Evolutionary conservation across 441 rosid genomes (phyloP), one percentile per base, ranked within the genome.

Genomic region (Cnidoscolus chayamansa): DNA sequence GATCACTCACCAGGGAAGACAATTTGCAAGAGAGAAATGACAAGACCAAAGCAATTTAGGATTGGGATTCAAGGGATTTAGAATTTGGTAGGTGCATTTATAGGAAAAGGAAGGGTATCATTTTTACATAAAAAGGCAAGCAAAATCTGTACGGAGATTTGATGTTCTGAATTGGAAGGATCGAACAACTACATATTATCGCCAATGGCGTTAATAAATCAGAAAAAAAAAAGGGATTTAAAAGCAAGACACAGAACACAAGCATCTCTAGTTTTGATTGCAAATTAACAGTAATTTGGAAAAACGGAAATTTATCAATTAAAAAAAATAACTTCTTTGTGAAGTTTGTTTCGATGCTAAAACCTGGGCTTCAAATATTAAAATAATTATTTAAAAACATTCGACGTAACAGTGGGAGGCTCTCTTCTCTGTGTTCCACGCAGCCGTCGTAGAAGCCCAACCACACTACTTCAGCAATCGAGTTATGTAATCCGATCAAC

Each of bases 351-450:
- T 40, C 8, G 45, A 40, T 3, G 7, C 6, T 40, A 40, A 3
- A 40, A 40, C 45, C 6, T 40, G 45, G 45, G 45, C 45, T 40
- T 40, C 45, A 35, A 35, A 35, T 35, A 25, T 25, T 25, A 25
- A 25, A 25, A 25, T 25, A 25, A 25, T 25, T 25, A 25, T 25
- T 25, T 25, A 25, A 25, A 25, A 25, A 25, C 25, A 25, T 25
- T 25, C 25, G 25, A 25, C 25, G 25, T 25, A 25, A 25, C 2
- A 2, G 76, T 56, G 79, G 85, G 83, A 82, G 87, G 80, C 79
- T 85, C 11, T 73, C 82, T 35, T 80, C 85, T 61, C 78, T 76
- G 10, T 72, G 83, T 12, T 77, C 81, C 6, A 60, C 76, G 16
- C 69, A 79, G 25, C 73, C 79, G 10, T 54, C 77, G 45, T 74